phyloP scores from a whole-genome alignment of 306 rosid species.

The Gillenia trifoliata region DNA sequence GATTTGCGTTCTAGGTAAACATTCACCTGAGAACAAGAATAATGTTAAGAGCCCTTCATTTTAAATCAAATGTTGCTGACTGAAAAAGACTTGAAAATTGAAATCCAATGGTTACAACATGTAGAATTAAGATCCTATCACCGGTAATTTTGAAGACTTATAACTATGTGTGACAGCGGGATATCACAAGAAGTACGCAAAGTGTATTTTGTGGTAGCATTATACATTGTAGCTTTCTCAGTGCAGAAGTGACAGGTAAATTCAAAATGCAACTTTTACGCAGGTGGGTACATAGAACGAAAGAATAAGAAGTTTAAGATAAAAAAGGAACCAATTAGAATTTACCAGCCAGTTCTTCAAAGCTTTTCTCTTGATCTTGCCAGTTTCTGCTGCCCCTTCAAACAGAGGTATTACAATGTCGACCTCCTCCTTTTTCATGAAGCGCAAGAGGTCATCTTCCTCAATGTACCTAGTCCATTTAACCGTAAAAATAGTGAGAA shows the following conservation, averaged over 20 bases:
- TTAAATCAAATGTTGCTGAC: background rate
- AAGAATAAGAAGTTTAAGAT: background rate
- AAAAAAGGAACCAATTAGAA: background rate
- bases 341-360: conserved; percentile 80
- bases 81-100: background rate
- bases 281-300: background rate
- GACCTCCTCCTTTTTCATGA: conserved; percentile 64
- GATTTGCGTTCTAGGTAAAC: conserved; percentile 77
- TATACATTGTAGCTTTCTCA: background rate
- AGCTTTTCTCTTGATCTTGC: conserved; percentile 67
- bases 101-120: background rate
- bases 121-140: background rate
- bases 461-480: conserved; percentile 54
- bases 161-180: background rate
- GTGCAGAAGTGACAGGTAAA: no score
- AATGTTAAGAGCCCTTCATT: conserved; percentile 1
- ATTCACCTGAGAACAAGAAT: conserved; percentile 52
- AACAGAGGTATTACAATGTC: conserved; percentile 59
- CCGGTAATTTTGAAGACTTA: background rate
- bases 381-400: conserved; percentile 65
- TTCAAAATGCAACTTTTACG: no score
- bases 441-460: conserved; percentile 71
- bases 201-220: background rate
- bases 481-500: conserved; percentile 8
- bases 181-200: background rate